phyloP scores from a whole-genome alignment of 805 yeast species.

The Sungouiella blattae region DNA sequence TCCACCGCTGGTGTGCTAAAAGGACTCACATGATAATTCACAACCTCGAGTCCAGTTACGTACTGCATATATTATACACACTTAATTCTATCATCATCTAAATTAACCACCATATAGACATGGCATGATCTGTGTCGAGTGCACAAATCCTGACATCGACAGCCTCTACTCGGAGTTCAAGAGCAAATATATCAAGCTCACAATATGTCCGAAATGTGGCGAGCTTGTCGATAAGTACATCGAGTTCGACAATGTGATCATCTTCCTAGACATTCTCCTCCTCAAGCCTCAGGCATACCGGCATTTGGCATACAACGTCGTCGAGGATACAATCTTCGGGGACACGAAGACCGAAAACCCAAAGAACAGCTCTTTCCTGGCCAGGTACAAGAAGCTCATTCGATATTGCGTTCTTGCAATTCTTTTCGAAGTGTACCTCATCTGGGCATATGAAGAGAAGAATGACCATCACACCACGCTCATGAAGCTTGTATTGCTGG shows the following conservation, averaged over 20 bases:
- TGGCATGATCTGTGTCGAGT: slow-evolving; percentile 87
- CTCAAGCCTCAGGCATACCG: slow-evolving; percentile 85
- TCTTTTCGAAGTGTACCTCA: slow-evolving; percentile 83
- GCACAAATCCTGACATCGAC: slow-evolving; percentile 57
- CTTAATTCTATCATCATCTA: background rate
- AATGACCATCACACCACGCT: slow-evolving; percentile 30
- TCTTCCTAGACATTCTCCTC: slow-evolving; percentile 78
- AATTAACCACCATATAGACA: no score
- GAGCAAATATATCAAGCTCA: slow-evolving; percentile 72
- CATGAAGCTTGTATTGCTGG: slow-evolving; percentile 23
- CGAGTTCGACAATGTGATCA: slow-evolving; percentile 80
- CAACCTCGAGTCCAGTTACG: no score
- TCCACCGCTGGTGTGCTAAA: slow-evolving; percentile 37
- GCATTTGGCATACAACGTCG: slow-evolving; percentile 77
- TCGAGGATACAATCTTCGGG: slow-evolving; percentile 26
- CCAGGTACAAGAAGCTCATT: slow-evolving; percentile 20
- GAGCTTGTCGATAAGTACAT: slow-evolving; percentile 84
- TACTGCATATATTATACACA: background rate
- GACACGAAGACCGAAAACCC: slow-evolving; percentile 6
- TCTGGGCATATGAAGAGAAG: slow-evolving; percentile 89
- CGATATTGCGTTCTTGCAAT: slow-evolving; percentile 60
- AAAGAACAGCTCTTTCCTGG: slow-evolving; percentile 5
- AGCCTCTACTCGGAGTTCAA: slow-evolving; percentile 71
- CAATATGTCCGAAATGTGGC: slow-evolving; percentile 71
- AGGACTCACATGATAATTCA: no score